A percentile compares a stretch with the other conserved stretches of the same genome.
Conservation (phyloP, 1,139 yeast genomes). For the Blastobotrys elegans region DNA sequence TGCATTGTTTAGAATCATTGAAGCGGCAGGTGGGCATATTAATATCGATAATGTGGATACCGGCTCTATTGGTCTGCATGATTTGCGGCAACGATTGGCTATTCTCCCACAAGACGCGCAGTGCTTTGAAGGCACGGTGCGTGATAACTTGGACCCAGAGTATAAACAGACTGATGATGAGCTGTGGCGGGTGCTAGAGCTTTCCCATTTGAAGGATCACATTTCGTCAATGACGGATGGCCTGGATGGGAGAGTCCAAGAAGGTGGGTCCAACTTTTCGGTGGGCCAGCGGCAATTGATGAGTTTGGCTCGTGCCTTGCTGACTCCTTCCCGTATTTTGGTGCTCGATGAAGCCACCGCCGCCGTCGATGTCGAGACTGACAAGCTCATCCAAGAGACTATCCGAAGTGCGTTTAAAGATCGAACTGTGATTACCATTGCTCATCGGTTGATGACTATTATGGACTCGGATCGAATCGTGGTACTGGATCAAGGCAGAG, state of each 20-base stretch:
- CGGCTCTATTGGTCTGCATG: conserved; percentile 67
- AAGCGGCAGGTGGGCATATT: conserved; percentile 68
- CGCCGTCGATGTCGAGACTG: conserved; percentile 95
- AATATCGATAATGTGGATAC: conserved; percentile 70
- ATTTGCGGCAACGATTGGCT: conserved; percentile 76
- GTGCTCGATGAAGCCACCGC: conserved; percentile 97
- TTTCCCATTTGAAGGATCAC: conserved; percentile 79
- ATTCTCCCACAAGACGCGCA: conserved; percentile 98
- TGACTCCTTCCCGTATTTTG: conserved; percentile 71
- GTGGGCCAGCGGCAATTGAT: conserved; percentile 90
- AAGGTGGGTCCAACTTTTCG: conserved; percentile 84
- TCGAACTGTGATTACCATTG: conserved; percentile 89
- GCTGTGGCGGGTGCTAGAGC: conserved; percentile 79
- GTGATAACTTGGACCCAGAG: conserved; percentile 88
- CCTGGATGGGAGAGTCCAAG: conserved; percentile 60
- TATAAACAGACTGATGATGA: conserved; percentile 62
- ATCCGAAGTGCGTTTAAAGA: conserved; percentile 80
- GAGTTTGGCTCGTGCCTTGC: conserved; percentile 84
- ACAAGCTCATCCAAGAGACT: conserved; percentile 77
- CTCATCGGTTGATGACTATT: conserved; percentile 90
- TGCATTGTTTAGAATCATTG: conserved; percentile 86
- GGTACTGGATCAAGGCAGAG: conserved; percentile 79
- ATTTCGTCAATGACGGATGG: conserved; percentile 60
- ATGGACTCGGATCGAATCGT: conserved; percentile 86
- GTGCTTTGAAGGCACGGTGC: conserved; percentile 85